Base-by-base conservation (phyloP, 148 eudicot genomes). In the Diospyros kaki region DNA sequence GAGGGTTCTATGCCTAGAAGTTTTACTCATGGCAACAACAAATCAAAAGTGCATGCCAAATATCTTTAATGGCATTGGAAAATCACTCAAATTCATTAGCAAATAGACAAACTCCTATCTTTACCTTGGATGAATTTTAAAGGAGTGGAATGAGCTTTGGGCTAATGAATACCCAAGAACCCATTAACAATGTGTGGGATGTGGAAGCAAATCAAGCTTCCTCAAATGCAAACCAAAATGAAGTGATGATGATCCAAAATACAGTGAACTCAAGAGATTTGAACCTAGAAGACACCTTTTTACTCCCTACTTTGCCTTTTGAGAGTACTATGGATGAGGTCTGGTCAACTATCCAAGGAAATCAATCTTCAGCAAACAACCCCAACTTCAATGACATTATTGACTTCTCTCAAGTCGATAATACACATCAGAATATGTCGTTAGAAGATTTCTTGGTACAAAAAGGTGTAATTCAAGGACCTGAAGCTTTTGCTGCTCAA, bases 311-410 rank as follows among this genome's bases (percentile, higher is more conserved):
- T 51, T 38, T 68, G 3, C 10, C 56, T 61, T 69, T 52, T 56
- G 67, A 76, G 2, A 76, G 69, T n/a, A 76, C 74, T 1, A 58
- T 76, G 41, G 74, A 69, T 63, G 79, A 76, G 17, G 79, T 76
- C 53, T 76, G 79, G 79, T 67, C 65, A 0, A 72, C 51, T 14
- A 76, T 76, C 48, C 17, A 12, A 3, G 12, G 43, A n/a, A 68
- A 42, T 9, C 58, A 48, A 59, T 50, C 73, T 7, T n/a, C 43
- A 0, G 2, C 48, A 41, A 55, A 41, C 10, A 52, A 39, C 40
- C 50, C 12, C 0, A 51, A 48, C 52, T 9, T 15, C 5, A 3
- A 8, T 1, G 17, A n/a, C 11, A 18, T 13, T 6, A 18, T 13
- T 11, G 38, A 43, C 53, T 9, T 45, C 9, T 9, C 55, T 0